Conservation (phyloP, 1,284 basidiomycete genomes). For the Ganoderma resinaceum region DNA sequence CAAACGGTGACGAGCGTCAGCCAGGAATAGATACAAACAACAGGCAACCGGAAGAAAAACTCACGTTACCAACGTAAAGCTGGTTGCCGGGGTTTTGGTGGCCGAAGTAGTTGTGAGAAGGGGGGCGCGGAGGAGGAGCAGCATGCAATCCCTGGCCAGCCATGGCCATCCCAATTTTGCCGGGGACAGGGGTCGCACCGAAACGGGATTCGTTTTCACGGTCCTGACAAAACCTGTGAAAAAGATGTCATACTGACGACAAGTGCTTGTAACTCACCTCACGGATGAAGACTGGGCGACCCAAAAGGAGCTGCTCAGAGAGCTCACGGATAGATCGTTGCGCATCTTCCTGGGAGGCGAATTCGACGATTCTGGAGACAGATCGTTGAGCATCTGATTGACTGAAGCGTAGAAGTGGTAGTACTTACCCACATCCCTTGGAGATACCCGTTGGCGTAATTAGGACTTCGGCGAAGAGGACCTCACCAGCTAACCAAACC, state of each 20-base stretch:
- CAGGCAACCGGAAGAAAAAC: constrained; percentile 36
- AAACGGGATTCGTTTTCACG: constrained; percentile 96
- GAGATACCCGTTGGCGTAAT: constrained; percentile 95
- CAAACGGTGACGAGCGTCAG: neutral
- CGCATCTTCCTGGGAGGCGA: constrained; percentile 83
- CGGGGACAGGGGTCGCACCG: constrained; percentile 90
- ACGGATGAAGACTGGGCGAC: constrained; percentile 94
- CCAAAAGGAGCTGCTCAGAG: constrained; percentile 87
- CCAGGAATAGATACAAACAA: neutral
- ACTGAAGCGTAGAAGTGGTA: constrained; percentile 17
- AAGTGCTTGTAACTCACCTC: constrained; percentile 64
- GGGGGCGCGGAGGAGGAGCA: constrained; percentile 74
- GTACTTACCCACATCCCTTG: constrained; percentile 96
- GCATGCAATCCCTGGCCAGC: constrained; percentile 80
- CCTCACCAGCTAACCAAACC: constrained; percentile 91
- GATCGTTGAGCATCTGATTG: neutral
- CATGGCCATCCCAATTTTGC: constrained; percentile 93
- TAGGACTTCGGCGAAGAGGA: constrained; percentile 98
- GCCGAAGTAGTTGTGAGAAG: constrained; percentile 77
- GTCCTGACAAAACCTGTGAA: constrained; percentile 62
- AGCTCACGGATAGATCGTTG: constrained; percentile 88
- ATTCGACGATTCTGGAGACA: constrained; percentile 86
- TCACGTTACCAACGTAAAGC: constrained; percentile 91
- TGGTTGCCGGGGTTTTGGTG: constrained; percentile 82
- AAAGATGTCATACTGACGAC: neutral